Evolutionary conservation across 352 stramenopile genomes (phyloP).

Genomic region (Globisporangium spinosum): DNA sequence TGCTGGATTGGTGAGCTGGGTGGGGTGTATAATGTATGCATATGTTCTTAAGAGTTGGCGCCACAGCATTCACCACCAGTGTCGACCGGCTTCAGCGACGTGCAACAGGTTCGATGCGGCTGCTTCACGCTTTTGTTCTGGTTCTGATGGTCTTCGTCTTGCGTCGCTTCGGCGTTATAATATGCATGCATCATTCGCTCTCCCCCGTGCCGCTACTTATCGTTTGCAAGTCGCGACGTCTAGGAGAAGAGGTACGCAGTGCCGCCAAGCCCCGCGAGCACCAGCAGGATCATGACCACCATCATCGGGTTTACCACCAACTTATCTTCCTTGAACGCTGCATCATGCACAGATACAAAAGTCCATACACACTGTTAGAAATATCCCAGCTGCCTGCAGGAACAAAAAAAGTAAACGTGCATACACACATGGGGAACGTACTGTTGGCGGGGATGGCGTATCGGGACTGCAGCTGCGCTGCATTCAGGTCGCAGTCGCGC

Average conservation of each 20-base stretch:
- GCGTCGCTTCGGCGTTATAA: background rate
- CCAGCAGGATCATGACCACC: conserved; percentile 44
- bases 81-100: background rate
- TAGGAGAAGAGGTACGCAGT: conserved; percentile 55
- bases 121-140: background rate
- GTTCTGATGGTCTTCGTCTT: background rate
- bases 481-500: conserved; percentile 73
- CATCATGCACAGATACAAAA: background rate
- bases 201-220: too few species aligned
- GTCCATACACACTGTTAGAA: background rate
- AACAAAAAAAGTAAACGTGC: background rate
- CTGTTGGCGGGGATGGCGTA: conserved; percentile 82
- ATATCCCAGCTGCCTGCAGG: background rate
- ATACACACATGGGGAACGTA: conserved; percentile 26
- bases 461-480: conserved; percentile 67
- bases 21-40: background rate
- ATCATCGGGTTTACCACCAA: conserved; percentile 42
- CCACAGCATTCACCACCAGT: background rate
- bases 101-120: background rate
- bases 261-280: conserved; percentile 46
- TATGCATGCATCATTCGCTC: background rate
- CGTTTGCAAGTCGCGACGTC: background rate
- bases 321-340: conserved; percentile 68
- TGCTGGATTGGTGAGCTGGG: background rate
- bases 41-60: background rate